A percentile compares a stretch with the other conserved stretches of the same genome.
Conservation (phyloP, 2,329 filamentous ascomycete species). For the Penicillium sp. region DNA sequence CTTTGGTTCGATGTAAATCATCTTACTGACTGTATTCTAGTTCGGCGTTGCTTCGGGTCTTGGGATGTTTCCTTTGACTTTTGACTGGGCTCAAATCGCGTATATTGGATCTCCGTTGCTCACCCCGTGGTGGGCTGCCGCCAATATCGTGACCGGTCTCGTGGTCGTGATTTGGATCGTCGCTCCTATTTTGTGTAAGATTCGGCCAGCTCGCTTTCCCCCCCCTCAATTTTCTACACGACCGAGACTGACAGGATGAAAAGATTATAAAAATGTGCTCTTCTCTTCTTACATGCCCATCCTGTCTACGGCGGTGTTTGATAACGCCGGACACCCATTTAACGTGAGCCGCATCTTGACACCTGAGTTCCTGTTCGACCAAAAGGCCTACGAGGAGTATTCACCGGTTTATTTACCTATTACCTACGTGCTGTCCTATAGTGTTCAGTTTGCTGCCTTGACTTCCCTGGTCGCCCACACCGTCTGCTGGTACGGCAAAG, state of each 20-base stretch:
- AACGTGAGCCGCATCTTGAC: conserved; percentile 77
- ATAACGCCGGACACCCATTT: conserved; percentile 75
- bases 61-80: conserved; percentile 77
- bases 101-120: conserved; percentile 80
- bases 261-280: conserved; percentile 70
- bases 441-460: conserved; percentile 77
- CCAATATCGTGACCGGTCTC: conserved; percentile 77
- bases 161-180: conserved; percentile 81
- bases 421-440: conserved; percentile 82
- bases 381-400: conserved; percentile 71
- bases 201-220: neutral
- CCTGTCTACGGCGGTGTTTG: conserved; percentile 76
- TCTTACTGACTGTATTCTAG: conserved; percentile 20
- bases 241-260: conserved; percentile 10
- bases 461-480: conserved; percentile 77
- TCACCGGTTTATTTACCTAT: conserved; percentile 81
- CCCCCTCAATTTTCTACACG: neutral
- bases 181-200: conserved; percentile 65
- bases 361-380: conserved; percentile 70
- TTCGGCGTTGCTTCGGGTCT: conserved; percentile 83
- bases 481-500: conserved; percentile 74
- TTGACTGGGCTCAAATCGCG: conserved; percentile 88
- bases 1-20: neutral
- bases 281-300: conserved; percentile 85
- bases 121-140: conserved; percentile 79